Evolutionary conservation across 176 grass and related monocot species (phyloP).

Genomic region (Phyllostachys edulis): DNA sequence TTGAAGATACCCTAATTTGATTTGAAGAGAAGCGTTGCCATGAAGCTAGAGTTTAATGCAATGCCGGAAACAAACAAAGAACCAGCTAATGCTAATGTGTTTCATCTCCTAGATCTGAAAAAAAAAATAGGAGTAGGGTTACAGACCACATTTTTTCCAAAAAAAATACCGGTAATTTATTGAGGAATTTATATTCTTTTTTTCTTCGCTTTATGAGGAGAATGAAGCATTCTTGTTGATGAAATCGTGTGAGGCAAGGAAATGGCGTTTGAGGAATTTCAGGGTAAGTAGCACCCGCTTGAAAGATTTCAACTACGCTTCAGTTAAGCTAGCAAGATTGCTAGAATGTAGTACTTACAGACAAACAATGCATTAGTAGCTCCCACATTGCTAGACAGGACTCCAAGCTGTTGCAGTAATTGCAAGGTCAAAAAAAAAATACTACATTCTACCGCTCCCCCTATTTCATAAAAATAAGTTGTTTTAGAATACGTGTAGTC

Average conservation of each 20-base stretch:
- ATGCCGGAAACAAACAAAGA: background rate
- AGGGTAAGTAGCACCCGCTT: background rate
- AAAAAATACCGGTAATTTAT: background rate
- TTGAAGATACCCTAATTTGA: no score
- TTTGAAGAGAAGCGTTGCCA: constrained; percentile 1
- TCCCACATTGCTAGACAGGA: no score
- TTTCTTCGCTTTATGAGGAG: background rate
- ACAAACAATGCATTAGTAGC: background rate
- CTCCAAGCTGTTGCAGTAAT: background rate
- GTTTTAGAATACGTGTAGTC: no score
- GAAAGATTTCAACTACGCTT: no score
- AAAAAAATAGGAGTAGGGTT: background rate
- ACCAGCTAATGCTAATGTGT: background rate
- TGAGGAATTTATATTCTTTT: background rate
- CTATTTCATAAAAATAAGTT: no score
- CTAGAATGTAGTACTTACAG: background rate
- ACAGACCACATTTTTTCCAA: background rate
- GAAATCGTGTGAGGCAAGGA: background rate
- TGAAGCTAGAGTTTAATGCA: constrained; percentile 26
- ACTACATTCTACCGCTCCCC: background rate
- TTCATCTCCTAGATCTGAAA: background rate
- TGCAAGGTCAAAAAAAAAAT: background rate
- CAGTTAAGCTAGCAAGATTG: background rate
- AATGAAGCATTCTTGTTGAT: background rate
- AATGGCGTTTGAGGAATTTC: background rate